These are phyloP conservation scores for Globisporangium radiosum DNA, from an alignment of 352 stramenopile genomes.

Conservation along the genomic window DNA sequence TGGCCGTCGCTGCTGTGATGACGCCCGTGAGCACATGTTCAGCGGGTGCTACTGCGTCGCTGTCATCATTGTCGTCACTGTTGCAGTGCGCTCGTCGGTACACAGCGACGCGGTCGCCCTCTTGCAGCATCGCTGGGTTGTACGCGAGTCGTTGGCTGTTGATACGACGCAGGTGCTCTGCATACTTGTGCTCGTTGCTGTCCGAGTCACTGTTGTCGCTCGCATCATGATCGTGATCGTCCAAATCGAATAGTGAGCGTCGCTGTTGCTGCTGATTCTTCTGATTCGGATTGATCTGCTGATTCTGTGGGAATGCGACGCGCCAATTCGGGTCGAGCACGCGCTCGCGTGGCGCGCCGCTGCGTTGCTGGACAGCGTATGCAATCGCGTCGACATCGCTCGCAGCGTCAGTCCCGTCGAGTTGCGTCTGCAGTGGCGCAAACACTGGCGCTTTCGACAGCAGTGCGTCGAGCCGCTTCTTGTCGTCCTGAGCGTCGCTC, in stretches of 20 bases:
- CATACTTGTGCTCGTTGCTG: slow-evolving; percentile 8
- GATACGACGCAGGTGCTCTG: neutral
- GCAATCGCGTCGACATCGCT: slow-evolving; percentile 37
- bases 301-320: slow-evolving; percentile 1
- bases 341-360: neutral
- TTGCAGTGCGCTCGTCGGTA: slow-evolving; percentile 7
- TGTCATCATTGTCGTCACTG: slow-evolving; percentile 5
- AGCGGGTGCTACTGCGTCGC: neutral
- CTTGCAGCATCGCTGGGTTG: slow-evolving; percentile 45
- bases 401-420: slow-evolving; percentile 23
- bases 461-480: slow-evolving; percentile 45
- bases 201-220: slow-evolving; percentile 7
- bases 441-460: slow-evolving; percentile 49
- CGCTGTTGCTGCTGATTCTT: too few relatives aligned
- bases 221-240: neutral
- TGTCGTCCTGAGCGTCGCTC: slow-evolving; percentile 36
- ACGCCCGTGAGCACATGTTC: slow-evolving; percentile 28
- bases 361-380: slow-evolving; percentile 9
- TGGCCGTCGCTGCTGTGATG: slow-evolving; percentile 40
- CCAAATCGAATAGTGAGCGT: neutral
- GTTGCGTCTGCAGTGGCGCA: slow-evolving; percentile 27
- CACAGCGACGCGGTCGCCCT: slow-evolving; percentile 51
- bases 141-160: slow-evolving; percentile 20
- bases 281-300: neutral
- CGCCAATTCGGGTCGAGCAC: neutral